Conservation (phyloP, 306 rosid genomes). For the peach (Prunus persica) region Prunus_persica_NCBIv2 NC_034016.1:20660501-20661000, state of each 20-base stretch:
- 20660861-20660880: background rate
- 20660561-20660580: background rate
- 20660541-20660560: too few species aligned
- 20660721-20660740: background rate
- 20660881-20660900: background rate
- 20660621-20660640: background rate
- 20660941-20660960: slow-evolving; percentile 10
- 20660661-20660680: background rate
- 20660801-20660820: background rate
- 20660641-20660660: background rate
- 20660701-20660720: background rate
- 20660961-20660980: slow-evolving; percentile 1
- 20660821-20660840: background rate
- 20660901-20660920: background rate
- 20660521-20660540: background rate
- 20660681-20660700: background rate
- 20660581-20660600: background rate
- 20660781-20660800: slow-evolving; percentile 1
- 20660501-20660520: too few species aligned
- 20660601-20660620: background rate
- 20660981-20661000: background rate
- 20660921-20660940: background rate
- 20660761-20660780: slow-evolving; percentile 21
- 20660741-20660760: slow-evolving; percentile 4
- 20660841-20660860: background rate